Evolutionary conservation across 2,329 filamentous ascomycete genomes (phyloP), one percentile per base, ranked within the genome.

Genomic region (Diaporthe sp.): DNA sequence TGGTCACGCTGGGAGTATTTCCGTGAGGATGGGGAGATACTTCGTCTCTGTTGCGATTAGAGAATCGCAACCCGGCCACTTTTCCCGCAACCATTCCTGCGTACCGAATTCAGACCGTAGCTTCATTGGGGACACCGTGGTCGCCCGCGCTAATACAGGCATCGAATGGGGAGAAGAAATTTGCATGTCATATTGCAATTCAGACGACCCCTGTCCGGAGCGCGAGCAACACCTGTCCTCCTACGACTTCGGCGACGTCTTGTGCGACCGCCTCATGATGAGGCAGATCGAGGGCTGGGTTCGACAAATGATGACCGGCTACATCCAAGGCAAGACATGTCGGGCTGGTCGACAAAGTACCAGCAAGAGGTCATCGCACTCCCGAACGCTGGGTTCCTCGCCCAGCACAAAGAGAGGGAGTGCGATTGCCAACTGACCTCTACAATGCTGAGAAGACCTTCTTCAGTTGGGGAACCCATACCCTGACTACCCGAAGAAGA

Each of bases 121-220:
- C 25, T 82, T 81, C 71, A 27, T 81, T 17, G 81, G 81, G 15
- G 80, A 82, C 55, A 73, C 82, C 65, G 68, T 82, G 19, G 77
- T 82, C 71, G 78, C 77, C 37, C 77, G 81, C 13, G 86, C 86
- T 1, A 82, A 80, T 19, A 78, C 80, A 25, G 77, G 82, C 51
- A 84, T 86, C 47, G 73, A 77, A 7, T 78, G 75, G 1, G 84
- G 81, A 59, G 81, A 84, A 5, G 84, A 86, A 77, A 78, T 86
- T 69, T 81, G 80, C 27, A 22, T 70, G n/a, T 22, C n/a, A n/a
- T 73, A 73, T 22, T 19, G 19, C 3, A 2, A 25, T 3, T 9
- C 8, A 7, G 17, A 59, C 1, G 56, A 56, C 4, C 22, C 44
- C 3, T 51, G n/a, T 17, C 0, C 15, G 9, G 35, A 53, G 22